Conservation (phyloP, 2,329 filamentous ascomycete genomes). For the Paramyrothecium roridum region DNA sequence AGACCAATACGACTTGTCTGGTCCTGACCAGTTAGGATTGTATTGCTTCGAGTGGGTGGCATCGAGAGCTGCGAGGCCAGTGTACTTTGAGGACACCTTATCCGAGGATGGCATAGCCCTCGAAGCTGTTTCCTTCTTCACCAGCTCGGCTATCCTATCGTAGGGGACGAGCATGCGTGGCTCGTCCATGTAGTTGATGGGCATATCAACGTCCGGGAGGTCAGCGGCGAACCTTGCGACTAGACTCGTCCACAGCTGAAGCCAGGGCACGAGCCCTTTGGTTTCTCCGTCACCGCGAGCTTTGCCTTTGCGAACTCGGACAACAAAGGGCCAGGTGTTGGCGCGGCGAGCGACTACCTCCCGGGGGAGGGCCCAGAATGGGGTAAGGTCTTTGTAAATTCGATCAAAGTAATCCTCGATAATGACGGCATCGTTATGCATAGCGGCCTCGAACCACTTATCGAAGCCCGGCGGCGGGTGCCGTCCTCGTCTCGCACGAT, state of each 20-base stretch:
- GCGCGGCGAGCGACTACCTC: conserved; percentile 34
- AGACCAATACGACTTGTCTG: conserved; percentile 55
- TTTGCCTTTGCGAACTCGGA: conserved; percentile 43
- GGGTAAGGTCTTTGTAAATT: conserved; percentile 59
- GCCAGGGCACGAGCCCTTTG: conserved; percentile 37
- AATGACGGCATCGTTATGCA: conserved; percentile 48
- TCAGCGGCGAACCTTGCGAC: conserved; percentile 48
- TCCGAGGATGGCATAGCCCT: conserved; percentile 39
- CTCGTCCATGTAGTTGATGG: conserved; percentile 64
- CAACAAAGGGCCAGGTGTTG: conserved; percentile 40
- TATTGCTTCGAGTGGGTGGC: conserved; percentile 27
- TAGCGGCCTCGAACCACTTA: conserved; percentile 54
- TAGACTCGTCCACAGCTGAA: conserved; percentile 45
- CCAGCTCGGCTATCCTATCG: conserved; percentile 49
- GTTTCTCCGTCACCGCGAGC: conserved; percentile 36
- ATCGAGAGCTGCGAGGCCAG: conserved; percentile 35
- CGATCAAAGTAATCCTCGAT: conserved; percentile 64
- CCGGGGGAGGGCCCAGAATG: conserved; percentile 56
- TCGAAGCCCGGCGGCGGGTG: conserved; percentile 65
- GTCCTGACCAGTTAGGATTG: conserved; percentile 44
- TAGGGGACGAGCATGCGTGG: conserved; percentile 59
- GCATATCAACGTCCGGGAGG: conserved; percentile 64
- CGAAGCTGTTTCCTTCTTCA: conserved; percentile 42
- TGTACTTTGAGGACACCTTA: conserved; percentile 40
- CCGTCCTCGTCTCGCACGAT: conserved; percentile 52